These are phyloP conservation scores for Solanum etuberosum DNA, from an alignment of 257 asterid genomes.

Conservation along the genomic window DNA sequence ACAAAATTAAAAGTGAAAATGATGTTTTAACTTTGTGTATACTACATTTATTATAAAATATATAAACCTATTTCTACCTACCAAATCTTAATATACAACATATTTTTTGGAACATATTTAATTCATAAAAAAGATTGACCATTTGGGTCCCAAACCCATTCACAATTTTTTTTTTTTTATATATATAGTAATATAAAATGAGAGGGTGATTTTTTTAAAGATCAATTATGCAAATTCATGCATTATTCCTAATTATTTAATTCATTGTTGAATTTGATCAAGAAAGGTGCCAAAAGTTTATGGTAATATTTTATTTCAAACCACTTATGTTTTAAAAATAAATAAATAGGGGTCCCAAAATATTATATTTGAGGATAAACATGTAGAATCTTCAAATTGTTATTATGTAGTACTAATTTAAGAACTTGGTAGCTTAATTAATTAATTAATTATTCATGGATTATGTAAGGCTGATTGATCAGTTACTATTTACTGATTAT, in stretches of 20 bases:
- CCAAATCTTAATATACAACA: not conserved
- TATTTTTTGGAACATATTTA: not conserved
- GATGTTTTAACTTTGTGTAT: not conserved
- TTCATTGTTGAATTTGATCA: not conserved
- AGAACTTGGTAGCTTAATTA: not conserved
- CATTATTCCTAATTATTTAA: not conserved
- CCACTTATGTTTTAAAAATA: not conserved
- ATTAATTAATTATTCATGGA: not conserved
- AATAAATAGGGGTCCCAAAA: not conserved
- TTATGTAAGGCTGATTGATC: not conserved
- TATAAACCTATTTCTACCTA: not conserved
- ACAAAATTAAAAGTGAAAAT: not conserved
- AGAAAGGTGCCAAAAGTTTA: not conserved
- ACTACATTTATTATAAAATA: not conserved
- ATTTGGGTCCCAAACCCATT: not conserved
- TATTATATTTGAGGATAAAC: not conserved
- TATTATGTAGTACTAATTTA: not conserved
- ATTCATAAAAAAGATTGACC: not conserved
- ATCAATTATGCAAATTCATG: not conserved
- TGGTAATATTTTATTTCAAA: not conserved
- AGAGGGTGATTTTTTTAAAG: not conserved
- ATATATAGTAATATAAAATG: not conserved
- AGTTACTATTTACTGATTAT: not conserved
- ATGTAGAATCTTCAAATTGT: not conserved
- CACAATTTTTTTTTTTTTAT: not conserved